Conservation (phyloP, 2,329 filamentous ascomycete species). For the Aspergillus bombycis region DNA sequence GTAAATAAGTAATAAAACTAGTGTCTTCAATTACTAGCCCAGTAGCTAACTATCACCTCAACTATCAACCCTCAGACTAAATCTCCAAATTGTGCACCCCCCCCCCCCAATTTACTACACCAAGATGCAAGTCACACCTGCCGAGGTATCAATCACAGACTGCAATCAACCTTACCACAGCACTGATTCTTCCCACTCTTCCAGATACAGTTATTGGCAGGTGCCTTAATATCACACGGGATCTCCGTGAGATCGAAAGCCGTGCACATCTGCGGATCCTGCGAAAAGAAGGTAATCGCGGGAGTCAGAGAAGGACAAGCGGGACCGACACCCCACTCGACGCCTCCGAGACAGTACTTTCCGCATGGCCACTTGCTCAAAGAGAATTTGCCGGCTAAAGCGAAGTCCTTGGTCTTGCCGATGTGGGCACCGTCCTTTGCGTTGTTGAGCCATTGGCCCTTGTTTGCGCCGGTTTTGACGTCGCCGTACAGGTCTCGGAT, state of each 20-base stretch:
- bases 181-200: slow-evolving; percentile 14
- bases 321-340: slow-evolving; percentile 11
- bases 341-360: slow-evolving; percentile 18
- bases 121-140: neutral
- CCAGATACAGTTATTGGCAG: slow-evolving; percentile 19
- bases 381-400: slow-evolving; percentile 11
- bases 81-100: neutral
- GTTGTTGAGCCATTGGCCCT: slow-evolving; percentile 16
- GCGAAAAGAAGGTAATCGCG: slow-evolving; percentile 15
- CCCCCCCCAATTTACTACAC: neutral
- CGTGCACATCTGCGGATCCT: slow-evolving; percentile 18
- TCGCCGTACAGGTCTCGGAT: slow-evolving; percentile 17
- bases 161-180: slow-evolving; percentile 13
- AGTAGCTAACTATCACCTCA: no score
- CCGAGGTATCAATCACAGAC: neutral
- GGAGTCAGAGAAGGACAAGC: slow-evolving; percentile 14
- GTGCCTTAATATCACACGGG: slow-evolving; percentile 14
- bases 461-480: slow-evolving; percentile 6
- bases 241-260: slow-evolving; percentile 17
- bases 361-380: slow-evolving; percentile 18
- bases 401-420: slow-evolving; percentile 11
- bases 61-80: neutral
- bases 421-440: slow-evolving; percentile 14
- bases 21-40: neutral
- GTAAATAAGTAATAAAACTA: neutral